Percentiles rank a stretch among this genome's conserved stretches.
phyloP scores from a whole-genome alignment of 805 yeast species.

The Saturnispora saitoi region DNA sequence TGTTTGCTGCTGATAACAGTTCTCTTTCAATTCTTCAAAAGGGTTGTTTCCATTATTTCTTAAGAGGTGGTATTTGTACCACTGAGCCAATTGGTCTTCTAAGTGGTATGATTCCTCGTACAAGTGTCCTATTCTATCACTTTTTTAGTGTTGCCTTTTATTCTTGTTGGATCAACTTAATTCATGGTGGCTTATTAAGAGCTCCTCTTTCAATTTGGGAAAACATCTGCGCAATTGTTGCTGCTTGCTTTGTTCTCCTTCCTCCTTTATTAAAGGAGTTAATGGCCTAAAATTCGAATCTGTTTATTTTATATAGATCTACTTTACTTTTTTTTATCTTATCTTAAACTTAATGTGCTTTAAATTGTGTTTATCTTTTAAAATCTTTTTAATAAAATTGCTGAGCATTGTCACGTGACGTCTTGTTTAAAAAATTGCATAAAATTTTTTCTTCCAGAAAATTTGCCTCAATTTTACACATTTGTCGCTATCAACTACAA shows the following conservation, averaged over 20 bases:
- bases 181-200: conserved; percentile 55
- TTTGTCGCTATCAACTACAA: neutral
- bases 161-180: conserved; percentile 64
- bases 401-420: neutral
- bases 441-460: neutral
- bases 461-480: neutral
- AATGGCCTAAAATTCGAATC: conserved; percentile 5
- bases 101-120: conserved; percentile 73
- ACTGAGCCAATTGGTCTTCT: conserved; percentile 74
- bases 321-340: neutral
- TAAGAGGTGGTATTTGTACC: conserved; percentile 74
- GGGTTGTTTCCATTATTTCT: conserved; percentile 86
- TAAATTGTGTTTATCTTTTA: neutral
- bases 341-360: neutral
- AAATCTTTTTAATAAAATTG: neutral
- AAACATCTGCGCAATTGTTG: conserved; percentile 54
- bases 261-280: conserved; percentile 47
- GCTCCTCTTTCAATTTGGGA: conserved; percentile 61
- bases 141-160: conserved; percentile 88
- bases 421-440: neutral
- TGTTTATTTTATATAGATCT: neutral
- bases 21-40: conserved; percentile 62
- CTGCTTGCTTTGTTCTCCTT: conserved; percentile 71
- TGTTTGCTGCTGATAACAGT: conserved; percentile 78
- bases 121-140: conserved; percentile 68